Evolutionary conservation across 192 early-diverging fungal species (phyloP).

Genomic region (Coemansia sp.): DNA sequence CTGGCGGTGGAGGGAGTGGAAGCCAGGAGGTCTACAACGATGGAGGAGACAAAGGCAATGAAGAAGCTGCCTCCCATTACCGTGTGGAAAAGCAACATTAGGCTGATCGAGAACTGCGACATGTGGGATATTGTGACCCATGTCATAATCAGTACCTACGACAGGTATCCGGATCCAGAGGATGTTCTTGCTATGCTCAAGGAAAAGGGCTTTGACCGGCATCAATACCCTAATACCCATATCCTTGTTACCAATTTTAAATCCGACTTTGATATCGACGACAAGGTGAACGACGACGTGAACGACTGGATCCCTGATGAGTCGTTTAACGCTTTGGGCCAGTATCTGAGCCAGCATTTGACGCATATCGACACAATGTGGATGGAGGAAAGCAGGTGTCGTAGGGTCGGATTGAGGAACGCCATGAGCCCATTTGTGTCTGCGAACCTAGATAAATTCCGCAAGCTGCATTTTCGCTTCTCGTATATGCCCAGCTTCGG

Average conservation of each 20-base stretch:
- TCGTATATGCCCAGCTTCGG: slow-evolving; percentile 38
- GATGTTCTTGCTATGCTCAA: slow-evolving; percentile 24
- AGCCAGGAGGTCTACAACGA: background rate
- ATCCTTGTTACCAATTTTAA: slow-evolving; percentile 19
- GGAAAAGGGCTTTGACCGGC: slow-evolving; percentile 13
- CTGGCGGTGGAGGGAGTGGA: slow-evolving; percentile 17
- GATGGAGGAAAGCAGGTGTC: slow-evolving; percentile 31
- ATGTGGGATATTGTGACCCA: slow-evolving; percentile 6
- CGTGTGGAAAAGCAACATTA: slow-evolving; percentile 29
- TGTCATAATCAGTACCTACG: slow-evolving; percentile 18
- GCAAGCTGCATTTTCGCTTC: slow-evolving; percentile 19
- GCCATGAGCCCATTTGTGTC: slow-evolving; percentile 28
- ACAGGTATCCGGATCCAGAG: slow-evolving; percentile 29
- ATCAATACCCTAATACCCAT: slow-evolving; percentile 14
- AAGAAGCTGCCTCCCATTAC: slow-evolving; percentile 20
- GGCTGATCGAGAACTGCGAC: background rate
- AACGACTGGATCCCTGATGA: slow-evolving; percentile 39
- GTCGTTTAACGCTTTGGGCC: slow-evolving; percentile 15
- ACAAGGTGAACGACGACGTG: slow-evolving; percentile 2
- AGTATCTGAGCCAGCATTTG: slow-evolving; percentile 14
- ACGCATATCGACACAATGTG: slow-evolving; percentile 19
- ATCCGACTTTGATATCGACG: slow-evolving; percentile 32
- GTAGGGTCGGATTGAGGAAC: slow-evolving; percentile 27
- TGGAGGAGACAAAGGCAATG: slow-evolving; percentile 17
- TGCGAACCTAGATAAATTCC: slow-evolving; percentile 15